These are phyloP conservation scores for Firmiana major DNA, from an alignment of 345 rosid genomes.

Conservation along the genomic window DNA sequence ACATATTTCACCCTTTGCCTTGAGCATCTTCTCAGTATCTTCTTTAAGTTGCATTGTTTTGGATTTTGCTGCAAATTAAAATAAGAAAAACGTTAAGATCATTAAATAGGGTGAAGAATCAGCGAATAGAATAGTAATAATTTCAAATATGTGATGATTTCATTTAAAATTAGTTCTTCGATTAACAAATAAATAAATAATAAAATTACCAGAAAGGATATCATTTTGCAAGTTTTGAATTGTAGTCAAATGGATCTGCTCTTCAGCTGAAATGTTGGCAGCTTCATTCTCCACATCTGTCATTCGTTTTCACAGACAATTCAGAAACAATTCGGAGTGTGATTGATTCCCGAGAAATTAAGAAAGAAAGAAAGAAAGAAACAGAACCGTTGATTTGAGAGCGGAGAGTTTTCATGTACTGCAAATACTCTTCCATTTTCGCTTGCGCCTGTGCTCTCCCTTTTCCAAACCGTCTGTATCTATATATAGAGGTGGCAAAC, in stretches of 20 bases:
- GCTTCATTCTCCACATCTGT: conserved; percentile 84
- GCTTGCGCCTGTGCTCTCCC: not conserved
- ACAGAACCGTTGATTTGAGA: conserved; percentile 67
- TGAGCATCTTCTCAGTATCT: conserved; percentile 47
- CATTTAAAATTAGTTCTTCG: too few species aligned
- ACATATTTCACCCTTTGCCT: conserved; percentile 54
- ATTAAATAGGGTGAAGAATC: too few species aligned
- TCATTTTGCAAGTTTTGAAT: conserved; percentile 57
- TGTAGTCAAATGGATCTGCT: conserved; percentile 53
- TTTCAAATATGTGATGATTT: too few species aligned
- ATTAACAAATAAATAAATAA: too few species aligned
- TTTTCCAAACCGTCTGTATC: not conserved
- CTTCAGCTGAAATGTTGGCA: conserved; percentile 62
- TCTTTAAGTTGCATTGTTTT: conserved; percentile 40
- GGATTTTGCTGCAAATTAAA: conserved; percentile 40
- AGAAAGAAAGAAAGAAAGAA: not conserved
- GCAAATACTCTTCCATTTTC: conserved; percentile 81
- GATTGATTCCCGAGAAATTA: not conserved
- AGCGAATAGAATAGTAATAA: too few species aligned
- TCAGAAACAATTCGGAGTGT: not conserved
- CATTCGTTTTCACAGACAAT: not conserved
- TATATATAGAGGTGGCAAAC: too few species aligned
- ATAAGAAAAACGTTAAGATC: too few species aligned
- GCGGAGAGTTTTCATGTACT: conserved; percentile 68
- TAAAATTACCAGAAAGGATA: conserved; percentile 15